Percentiles rank a stretch among this genome's conserved stretches.
Evolutionary conservation across 768 basidiomycete species (phyloP).

Genomic region (Macrocybe gigantea): DNA sequence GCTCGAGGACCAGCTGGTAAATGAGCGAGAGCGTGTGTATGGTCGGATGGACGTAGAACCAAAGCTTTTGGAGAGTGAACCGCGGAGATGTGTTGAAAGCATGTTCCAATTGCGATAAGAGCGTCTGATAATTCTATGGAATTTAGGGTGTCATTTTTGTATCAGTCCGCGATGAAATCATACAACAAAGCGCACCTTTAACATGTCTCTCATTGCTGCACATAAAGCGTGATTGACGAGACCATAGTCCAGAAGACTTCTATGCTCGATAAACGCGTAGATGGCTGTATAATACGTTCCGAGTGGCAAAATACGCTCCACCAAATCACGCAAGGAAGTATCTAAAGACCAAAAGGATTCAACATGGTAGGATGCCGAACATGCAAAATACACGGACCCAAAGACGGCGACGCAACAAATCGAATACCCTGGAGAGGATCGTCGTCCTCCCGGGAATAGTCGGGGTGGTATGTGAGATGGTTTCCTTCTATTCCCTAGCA

Average conservation of each 20-base stretch:
- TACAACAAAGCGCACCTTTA: conserved; percentile 51
- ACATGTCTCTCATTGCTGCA: conserved; percentile 89
- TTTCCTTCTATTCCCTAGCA: conserved; percentile 90
- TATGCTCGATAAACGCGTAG: conserved; percentile 79
- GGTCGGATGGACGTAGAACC: conserved; percentile 96
- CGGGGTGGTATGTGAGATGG: conserved; percentile 74
- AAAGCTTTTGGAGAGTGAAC: conserved; percentile 92
- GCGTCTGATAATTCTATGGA: conserved; percentile 83
- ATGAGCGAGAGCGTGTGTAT: conserved; percentile 90
- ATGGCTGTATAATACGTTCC: conserved; percentile 95
- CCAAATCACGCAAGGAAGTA: conserved; percentile 78
- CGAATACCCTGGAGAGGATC: conserved; percentile 77
- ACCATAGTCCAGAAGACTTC: conserved; percentile 84
- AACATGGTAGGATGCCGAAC: not conserved
- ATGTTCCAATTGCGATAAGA: conserved; percentile 92
- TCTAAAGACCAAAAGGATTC: conserved; percentile 38
- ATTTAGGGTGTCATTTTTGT: not conserved
- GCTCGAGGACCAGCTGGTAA: conserved; percentile 75
- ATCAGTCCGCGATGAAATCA: not conserved
- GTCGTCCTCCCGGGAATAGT: conserved; percentile 80
- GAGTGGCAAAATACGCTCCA: conserved; percentile 85
- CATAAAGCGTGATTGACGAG: conserved; percentile 95
- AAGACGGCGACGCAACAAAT: conserved; percentile 64
- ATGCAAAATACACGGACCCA: conserved; percentile 50
- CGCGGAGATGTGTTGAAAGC: conserved; percentile 81